Percentiles rank a stretch among this genome's conserved stretches.
These are phyloP conservation scores for Berberis vulgaris DNA, from an alignment of 164 flowering plant species.

Conservation along the genomic window DNA sequence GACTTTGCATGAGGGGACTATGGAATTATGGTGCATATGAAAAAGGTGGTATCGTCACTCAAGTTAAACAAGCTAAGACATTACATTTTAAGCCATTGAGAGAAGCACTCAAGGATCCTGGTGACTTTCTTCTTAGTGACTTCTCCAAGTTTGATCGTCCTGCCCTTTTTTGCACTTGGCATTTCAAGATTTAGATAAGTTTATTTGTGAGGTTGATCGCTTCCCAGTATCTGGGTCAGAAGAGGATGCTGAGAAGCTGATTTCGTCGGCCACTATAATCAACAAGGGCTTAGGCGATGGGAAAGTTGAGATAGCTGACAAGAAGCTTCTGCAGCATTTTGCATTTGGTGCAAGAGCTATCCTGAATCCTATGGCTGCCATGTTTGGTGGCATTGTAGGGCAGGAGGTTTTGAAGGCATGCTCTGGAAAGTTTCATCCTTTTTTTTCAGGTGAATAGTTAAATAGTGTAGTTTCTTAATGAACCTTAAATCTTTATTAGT, in stretches of 20 bases:
- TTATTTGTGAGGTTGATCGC: conserved; percentile 40
- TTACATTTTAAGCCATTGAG: conserved; percentile 62
- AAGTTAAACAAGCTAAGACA: conserved; percentile 76
- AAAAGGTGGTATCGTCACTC: too few relatives aligned
- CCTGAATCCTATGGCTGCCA: conserved; percentile 34
- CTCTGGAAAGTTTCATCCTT: conserved; percentile 82
- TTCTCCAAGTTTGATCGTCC: conserved; percentile 82
- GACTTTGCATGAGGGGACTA: conserved; percentile 66
- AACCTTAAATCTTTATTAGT: too few relatives aligned
- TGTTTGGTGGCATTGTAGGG: not conserved
- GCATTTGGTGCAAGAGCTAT: conserved; percentile 75
- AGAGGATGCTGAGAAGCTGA: conserved; percentile 60
- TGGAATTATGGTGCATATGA: conserved; percentile 47
- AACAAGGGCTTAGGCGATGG: conserved; percentile 46
- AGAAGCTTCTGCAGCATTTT: conserved; percentile 48
- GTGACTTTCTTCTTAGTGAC: conserved; percentile 75
- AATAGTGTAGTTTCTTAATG: too few relatives aligned
- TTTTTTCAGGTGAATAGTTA: conserved; percentile 35
- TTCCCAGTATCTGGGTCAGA: conserved; percentile 69
- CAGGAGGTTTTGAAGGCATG: conserved; percentile 85
- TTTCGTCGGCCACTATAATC: conserved; percentile 26
- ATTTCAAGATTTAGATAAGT: conserved; percentile 61
- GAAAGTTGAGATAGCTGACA: conserved; percentile 42
- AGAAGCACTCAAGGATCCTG: conserved; percentile 69
- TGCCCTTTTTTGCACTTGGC: conserved; percentile 64